phyloP scores from a whole-genome alignment of 1,139 yeast genomes.

The Protomyces inouyei region DNA sequence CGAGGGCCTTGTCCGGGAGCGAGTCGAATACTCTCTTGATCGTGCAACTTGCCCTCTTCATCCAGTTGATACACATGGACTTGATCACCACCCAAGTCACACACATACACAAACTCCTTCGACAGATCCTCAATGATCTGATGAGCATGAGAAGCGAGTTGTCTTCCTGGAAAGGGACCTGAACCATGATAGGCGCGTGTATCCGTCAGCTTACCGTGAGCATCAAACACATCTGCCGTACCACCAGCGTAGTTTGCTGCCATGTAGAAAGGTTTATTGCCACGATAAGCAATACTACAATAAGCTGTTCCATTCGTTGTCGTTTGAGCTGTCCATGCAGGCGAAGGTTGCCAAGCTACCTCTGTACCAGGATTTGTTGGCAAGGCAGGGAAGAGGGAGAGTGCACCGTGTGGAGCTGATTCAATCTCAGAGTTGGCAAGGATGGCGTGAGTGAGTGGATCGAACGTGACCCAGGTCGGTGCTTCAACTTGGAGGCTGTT shows the following conservation, averaged over 20 bases:
- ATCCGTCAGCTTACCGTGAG: not conserved
- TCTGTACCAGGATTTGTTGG: not conserved
- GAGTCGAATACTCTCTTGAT: not conserved
- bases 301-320: slow-evolving; percentile 9
- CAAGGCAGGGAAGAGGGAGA: not conserved
- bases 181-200: not conserved
- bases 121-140: slow-evolving; percentile 19
- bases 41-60: not conserved
- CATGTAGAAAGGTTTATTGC: not conserved
- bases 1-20: slow-evolving; percentile 23
- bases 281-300: not conserved
- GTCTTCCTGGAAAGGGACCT: slow-evolving; percentile 24
- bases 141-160: slow-evolving; percentile 17
- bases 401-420: not conserved
- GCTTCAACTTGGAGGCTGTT: not conserved
- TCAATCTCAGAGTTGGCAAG: not conserved
- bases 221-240: slow-evolving; percentile 8
- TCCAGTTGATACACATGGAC: slow-evolving; percentile 1
- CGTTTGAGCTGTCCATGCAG: not conserved
- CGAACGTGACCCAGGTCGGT: not conserved
- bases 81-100: slow-evolving; percentile 17
- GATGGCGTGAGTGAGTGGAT: not conserved
- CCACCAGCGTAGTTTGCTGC: slow-evolving; percentile 19
- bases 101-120: slow-evolving; percentile 7
- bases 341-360: not conserved